Evolutionary conservation across 352 stramenopile genomes (phyloP).

Genomic region (Discostella stelligera): DNA sequence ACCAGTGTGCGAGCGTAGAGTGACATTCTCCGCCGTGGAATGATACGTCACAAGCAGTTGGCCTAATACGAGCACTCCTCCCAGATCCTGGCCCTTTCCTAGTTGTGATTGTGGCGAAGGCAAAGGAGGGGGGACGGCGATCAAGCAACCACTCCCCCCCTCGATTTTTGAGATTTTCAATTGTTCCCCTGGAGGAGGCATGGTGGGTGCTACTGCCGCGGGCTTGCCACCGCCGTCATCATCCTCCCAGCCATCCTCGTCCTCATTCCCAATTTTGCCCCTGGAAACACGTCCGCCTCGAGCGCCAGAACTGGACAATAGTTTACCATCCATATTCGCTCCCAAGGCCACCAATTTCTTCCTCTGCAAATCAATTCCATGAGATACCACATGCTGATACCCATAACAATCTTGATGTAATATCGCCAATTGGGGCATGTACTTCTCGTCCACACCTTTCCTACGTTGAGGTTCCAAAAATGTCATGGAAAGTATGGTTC

Average conservation of each 20-base stretch:
- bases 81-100: constrained; percentile 26
- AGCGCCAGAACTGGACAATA: not conserved
- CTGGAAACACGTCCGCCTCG: not conserved
- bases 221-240: not conserved
- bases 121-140: constrained; percentile 60
- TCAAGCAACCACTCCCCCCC: constrained; percentile 59
- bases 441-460: not conserved
- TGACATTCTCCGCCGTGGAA: constrained; percentile 37
- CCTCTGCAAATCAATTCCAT: constrained; percentile 59
- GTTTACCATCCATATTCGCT: not conserved
- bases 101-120: not conserved
- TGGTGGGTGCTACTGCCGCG: constrained; percentile 10
- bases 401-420: constrained; percentile 73
- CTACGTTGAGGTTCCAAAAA: constrained; percentile 48
- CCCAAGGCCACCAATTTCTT: constrained; percentile 34
- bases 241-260: not conserved
- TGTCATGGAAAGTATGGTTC: constrained; percentile 55
- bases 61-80: constrained; percentile 72
- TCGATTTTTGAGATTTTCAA: constrained; percentile 66
- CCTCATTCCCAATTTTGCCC: not conserved
- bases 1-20: constrained; percentile 60
- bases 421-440: constrained; percentile 69
- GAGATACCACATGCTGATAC: constrained; percentile 64
- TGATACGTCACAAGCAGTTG: constrained; percentile 75
- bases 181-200: constrained; percentile 25